Conservation (phyloP, 768 basidiomycete species). For the Filobasidium floriforme region DNA sequence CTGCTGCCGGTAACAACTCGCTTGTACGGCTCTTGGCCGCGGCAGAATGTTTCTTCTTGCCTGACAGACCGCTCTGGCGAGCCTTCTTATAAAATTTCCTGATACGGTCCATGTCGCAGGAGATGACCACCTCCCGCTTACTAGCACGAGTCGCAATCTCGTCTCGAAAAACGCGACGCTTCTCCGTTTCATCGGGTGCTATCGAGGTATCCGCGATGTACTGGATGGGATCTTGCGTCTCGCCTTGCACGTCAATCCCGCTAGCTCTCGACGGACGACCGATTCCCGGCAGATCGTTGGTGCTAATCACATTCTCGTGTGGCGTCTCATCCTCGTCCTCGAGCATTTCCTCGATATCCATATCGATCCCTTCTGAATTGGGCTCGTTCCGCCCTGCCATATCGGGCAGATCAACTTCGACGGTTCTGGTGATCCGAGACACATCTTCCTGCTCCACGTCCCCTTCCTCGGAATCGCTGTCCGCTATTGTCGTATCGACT, state of each 20-base stretch:
- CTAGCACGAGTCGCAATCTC: slow-evolving; percentile 12
- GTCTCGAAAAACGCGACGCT: neutral
- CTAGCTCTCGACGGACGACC: neutral
- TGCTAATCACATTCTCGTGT: slow-evolving; percentile 27
- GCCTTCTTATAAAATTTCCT: slow-evolving; percentile 16
- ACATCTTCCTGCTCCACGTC: slow-evolving; percentile 11
- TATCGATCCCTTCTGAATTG: neutral
- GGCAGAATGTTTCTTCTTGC: neutral
- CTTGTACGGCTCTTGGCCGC: neutral
- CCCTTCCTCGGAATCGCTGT: slow-evolving; percentile 10
- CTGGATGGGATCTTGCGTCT: slow-evolving; percentile 11
- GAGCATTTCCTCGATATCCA: slow-evolving; percentile 9
- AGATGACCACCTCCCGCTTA: slow-evolving; percentile 8
- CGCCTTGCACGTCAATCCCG: neutral
- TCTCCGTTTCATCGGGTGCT: neutral
- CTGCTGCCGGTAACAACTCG: slow-evolving; percentile 29
- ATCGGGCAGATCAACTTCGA: neutral
- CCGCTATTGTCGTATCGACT: slow-evolving; percentile 15
- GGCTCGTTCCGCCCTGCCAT: neutral
- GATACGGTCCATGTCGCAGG: slow-evolving; percentile 17
- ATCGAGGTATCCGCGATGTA: slow-evolving; percentile 14
- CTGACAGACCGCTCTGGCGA: slow-evolving; percentile 24
- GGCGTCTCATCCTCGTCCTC: slow-evolving; percentile 32
- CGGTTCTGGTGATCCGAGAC: slow-evolving; percentile 2
- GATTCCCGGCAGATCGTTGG: slow-evolving; percentile 16